Percentiles rank a stretch among this genome's conserved stretches.
phyloP scores from a whole-genome alignment of 1,284 basidiomycete genomes.

The Thecaphora thlaspeos region DNA sequence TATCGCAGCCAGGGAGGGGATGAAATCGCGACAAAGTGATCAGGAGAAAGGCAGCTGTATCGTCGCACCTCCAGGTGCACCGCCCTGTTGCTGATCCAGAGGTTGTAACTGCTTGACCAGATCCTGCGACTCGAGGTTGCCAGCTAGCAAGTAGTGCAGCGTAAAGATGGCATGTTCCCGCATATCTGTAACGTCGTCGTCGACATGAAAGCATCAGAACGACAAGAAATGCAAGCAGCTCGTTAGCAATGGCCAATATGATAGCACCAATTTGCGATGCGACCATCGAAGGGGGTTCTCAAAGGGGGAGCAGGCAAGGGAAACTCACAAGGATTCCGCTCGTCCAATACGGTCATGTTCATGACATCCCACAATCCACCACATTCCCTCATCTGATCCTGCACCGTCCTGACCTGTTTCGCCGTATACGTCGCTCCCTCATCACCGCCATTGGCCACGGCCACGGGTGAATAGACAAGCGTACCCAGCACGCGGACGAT shows the following conservation, averaged over 20 bases:
- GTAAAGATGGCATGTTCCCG: constrained; percentile 54
- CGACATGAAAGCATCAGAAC: too few species aligned
- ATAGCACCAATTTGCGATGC: too few species aligned
- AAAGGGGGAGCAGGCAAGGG: background rate
- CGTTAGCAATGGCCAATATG: too few species aligned
- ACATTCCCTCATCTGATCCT: constrained; percentile 39
- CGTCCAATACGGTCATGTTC: constrained; percentile 50
- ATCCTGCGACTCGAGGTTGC: constrained; percentile 42
- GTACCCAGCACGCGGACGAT: constrained; percentile 40
- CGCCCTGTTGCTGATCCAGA: too few species aligned
- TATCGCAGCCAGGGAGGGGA: too few species aligned
- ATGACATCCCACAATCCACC: constrained; percentile 50
- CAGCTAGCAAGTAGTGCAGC: constrained; percentile 43
- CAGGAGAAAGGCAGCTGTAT: too few species aligned
- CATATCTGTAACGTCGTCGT: constrained; percentile 31
- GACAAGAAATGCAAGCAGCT: too few species aligned
- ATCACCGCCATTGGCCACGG: background rate
- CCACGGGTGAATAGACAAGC: constrained; percentile 18
- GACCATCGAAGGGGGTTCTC: too few species aligned
- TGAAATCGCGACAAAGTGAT: too few species aligned
- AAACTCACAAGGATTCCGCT: constrained; percentile 45
- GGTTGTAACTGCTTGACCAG: constrained; percentile 37
- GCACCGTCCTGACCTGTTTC: constrained; percentile 28
- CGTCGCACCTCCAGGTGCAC: too few species aligned
- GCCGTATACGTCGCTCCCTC: background rate